These are phyloP conservation scores for Diaporthe capsici DNA, from an alignment of 2,329 filamentous ascomycete genomes.

Conservation along the genomic window DNA sequence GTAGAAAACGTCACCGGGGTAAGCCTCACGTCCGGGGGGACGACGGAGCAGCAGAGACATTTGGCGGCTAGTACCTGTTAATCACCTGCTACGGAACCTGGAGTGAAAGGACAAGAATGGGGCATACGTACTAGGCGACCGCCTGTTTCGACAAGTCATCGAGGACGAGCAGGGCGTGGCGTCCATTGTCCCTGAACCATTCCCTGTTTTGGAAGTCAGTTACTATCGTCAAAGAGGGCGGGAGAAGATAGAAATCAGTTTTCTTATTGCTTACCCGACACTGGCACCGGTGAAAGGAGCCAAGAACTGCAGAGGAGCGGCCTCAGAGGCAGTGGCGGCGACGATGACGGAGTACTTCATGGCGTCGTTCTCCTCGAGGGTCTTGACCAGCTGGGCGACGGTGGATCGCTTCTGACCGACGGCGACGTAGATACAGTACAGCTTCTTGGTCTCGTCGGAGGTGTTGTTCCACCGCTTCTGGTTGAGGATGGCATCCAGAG, in stretches of 20 bases:
- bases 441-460: slow-evolving; percentile 95
- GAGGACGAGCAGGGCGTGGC: slow-evolving; percentile 90
- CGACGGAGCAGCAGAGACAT: slow-evolving; percentile 99
- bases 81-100: no score
- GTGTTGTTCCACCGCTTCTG: slow-evolving; percentile 97
- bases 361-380: slow-evolving; percentile 98
- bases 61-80: slow-evolving; percentile 71
- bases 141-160: slow-evolving; percentile 99
- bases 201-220: no score
- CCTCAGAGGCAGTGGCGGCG: slow-evolving; percentile 97
- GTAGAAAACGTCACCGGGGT: slow-evolving; percentile 99
- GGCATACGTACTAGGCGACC: slow-evolving; percentile 75
- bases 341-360: slow-evolving; percentile 98
- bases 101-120: no score
- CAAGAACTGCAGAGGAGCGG: slow-evolving; percentile 93
- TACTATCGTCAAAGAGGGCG: not conserved
- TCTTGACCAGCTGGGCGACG: slow-evolving; percentile 99
- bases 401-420: slow-evolving; percentile 99
- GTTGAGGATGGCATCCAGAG: slow-evolving; percentile 98
- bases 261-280: not conserved
- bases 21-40: slow-evolving; percentile 98
- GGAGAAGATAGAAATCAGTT: no score
- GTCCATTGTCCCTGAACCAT: slow-evolving; percentile 86
- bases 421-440: slow-evolving; percentile 99
- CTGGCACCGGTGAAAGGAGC: slow-evolving; percentile 86